Evolutionary conservation across 2,329 filamentous ascomycete species (phyloP), one percentile per base, ranked within the genome.

Genomic region (Fusarium buharicum): DNA sequence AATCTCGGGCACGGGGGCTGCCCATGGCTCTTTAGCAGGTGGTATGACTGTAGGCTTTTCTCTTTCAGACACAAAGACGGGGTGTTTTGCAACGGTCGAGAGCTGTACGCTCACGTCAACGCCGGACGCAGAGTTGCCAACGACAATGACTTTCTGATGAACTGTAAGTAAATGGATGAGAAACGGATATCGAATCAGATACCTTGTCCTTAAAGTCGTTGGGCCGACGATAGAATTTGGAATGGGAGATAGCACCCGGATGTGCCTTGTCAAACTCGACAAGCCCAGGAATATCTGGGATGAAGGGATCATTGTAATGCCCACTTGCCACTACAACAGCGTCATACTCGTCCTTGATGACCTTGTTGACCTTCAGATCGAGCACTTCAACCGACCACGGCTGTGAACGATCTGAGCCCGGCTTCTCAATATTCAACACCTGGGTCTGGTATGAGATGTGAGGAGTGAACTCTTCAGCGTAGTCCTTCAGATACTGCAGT

Each of bases 121-220:
- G 3, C 89, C 90, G 0, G 89, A 92, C 0, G 89, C 88, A 1
- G 86, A 87, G 69, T 87, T 90, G 6, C 90, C 90, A 0, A 93
- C 83, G 0, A 93, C 81, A 6, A 77, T 71, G 9, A 93, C 77
- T 45, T 90, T 88, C 76, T 90, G 87, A 66, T 3, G 83, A 24
- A n/a, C 6, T 2, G 12, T 50, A 5, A 40, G 51, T 44, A 34
- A 47, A 11, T 2, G 1, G 16, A n/a, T 3, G 7, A 20, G 2
- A 17, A 14, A 12, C 6, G 1, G 5, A 10, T 9, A 2, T 10
- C 28, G 6, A 18, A 16, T 28, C 17, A 2, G 12, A 8, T 44
- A 74, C 75, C 67, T 77, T 77, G 34, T 65, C 66, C 11, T 62
- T 48, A n/a, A 73, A 77, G 4, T 72, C 67, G 13, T 71, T 56